phyloP scores from a whole-genome alignment of 1,139 yeast species.

The Magnusiomyces clavatus region DNA sequence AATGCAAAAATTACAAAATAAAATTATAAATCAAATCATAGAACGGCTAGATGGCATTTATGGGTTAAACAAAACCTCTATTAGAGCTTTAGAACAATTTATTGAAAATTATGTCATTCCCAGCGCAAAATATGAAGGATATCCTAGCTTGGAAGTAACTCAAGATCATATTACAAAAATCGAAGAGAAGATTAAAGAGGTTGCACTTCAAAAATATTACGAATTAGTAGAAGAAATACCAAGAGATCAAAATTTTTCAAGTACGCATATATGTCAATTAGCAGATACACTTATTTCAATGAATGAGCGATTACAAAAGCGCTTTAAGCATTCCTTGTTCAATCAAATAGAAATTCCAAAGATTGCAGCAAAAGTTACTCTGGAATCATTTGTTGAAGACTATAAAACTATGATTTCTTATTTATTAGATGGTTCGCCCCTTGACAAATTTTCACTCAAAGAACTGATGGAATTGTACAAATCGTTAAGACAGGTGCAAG shows the following conservation, averaged over 20 bases:
- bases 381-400: slow-evolving; percentile 58
- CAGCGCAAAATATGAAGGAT: slow-evolving; percentile 39
- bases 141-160: slow-evolving; percentile 36
- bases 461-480: slow-evolving; percentile 59
- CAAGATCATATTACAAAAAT: slow-evolving; percentile 48
- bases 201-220: slow-evolving; percentile 55
- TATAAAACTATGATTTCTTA: slow-evolving; percentile 53
- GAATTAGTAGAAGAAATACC: slow-evolving; percentile 53
- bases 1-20: slow-evolving; percentile 42
- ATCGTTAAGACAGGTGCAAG: slow-evolving; percentile 48
- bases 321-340: slow-evolving; percentile 54
- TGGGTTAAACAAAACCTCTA: slow-evolving; percentile 49
- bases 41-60: slow-evolving; percentile 42
- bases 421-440: slow-evolving; percentile 32
- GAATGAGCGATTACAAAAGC: slow-evolving; percentile 48
- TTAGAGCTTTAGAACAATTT: slow-evolving; percentile 47
- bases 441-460: slow-evolving; percentile 39
- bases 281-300: slow-evolving; percentile 49
- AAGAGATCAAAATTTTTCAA: slow-evolving; percentile 50
- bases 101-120: slow-evolving; percentile 46
- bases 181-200: slow-evolving; percentile 41
- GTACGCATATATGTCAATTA: slow-evolving; percentile 52
- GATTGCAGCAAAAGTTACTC: slow-evolving; percentile 48
- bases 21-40: slow-evolving; percentile 42
- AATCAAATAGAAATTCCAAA: slow-evolving; percentile 50